Evolutionary conservation across 2,329 filamentous ascomycete species (phyloP), one percentile per base, ranked within the genome.

Genomic region (Penicillium hesseltinei): DNA sequence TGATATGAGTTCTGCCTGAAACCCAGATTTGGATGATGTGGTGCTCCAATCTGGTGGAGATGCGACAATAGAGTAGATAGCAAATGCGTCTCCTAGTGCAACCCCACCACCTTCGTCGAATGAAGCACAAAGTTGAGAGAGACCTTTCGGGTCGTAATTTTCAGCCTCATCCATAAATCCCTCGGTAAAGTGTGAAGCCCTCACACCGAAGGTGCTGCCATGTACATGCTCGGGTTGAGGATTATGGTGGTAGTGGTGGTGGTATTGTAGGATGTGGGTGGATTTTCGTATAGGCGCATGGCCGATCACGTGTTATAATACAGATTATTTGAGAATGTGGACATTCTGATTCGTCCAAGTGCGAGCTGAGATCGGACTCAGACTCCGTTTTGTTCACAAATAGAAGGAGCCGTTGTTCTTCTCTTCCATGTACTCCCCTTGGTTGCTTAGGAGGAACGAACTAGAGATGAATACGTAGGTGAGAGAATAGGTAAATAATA

Each of bases 51-150:
- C 33, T 19, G 23, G 46, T 10, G 46, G n/a, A 13, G 33, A 42
- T 4, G 54, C 57, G 44, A 57, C 54, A 42, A 59, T 11, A n/a
- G 57, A 59, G n/a, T 59, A 58, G 13, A 57, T 54, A 17, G 45
- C 49, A 19, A 60, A 60, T 3, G 50, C 17, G 42, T 60, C 55
- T 8, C 39, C 42, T 17, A 57, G 17, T 19, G 27, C 29, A 19
- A 60, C 58, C 50, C 58, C 58, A 17, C 58, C 54, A 27, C 54
- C 46, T n/a, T 36, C 4, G 23, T 58, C 54, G 8, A 51, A 54
- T 15, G 21, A 46, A 39, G 57, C 53, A 43, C 57, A 59, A 10
- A 51, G 27, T 27, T 52, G 33, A 17, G 46, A 27, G 33, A 49
- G 46, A 49, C 33, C 23, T 27, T 25, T 25, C 2, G 10, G 46